Evolutionary conservation across 345 rosid genomes (phyloP).

Genomic region (Rhizophora mangle): DNA sequence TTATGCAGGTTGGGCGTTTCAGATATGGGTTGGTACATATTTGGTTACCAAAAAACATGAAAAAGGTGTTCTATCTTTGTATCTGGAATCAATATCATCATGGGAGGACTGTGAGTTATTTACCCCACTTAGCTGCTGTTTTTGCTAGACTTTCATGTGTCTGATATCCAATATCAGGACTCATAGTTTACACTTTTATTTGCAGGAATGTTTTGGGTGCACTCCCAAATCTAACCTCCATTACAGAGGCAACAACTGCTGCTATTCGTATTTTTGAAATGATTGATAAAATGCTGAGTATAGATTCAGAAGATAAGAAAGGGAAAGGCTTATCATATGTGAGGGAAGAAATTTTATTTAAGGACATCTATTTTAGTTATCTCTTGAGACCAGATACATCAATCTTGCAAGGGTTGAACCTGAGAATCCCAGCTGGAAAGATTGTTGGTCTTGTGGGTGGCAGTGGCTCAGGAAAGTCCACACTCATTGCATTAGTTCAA

Average conservation of each 20-base stretch:
- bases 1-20: slow-evolving; percentile 64
- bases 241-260: slow-evolving; percentile 54
- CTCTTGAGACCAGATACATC: slow-evolving; percentile 64
- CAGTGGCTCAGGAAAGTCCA: slow-evolving; percentile 73
- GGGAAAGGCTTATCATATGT: slow-evolving; percentile 66
- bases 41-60: slow-evolving; percentile 53
- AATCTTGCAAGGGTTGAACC: slow-evolving; percentile 50
- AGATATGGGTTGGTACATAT: slow-evolving; percentile 58
- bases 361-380: slow-evolving; percentile 44
- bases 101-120: slow-evolving; percentile 61
- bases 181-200: slow-evolving; percentile 14
- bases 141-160: background rate
- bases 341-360: slow-evolving; percentile 58
- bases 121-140: background rate
- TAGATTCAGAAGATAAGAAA: slow-evolving; percentile 50
- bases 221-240: slow-evolving; percentile 54
- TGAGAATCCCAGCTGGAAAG: slow-evolving; percentile 56
- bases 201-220: slow-evolving; percentile 56
- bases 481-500: slow-evolving; percentile 53
- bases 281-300: slow-evolving; percentile 46
- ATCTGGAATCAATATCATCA: slow-evolving; percentile 57
- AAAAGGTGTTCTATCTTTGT: slow-evolving; percentile 53
- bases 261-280: slow-evolving; percentile 46
- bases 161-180: slow-evolving; percentile 5
- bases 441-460: slow-evolving; percentile 66